Conservation (phyloP, 2,329 filamentous ascomycete genomes). For the Trichoderma semiorbis region DNA sequence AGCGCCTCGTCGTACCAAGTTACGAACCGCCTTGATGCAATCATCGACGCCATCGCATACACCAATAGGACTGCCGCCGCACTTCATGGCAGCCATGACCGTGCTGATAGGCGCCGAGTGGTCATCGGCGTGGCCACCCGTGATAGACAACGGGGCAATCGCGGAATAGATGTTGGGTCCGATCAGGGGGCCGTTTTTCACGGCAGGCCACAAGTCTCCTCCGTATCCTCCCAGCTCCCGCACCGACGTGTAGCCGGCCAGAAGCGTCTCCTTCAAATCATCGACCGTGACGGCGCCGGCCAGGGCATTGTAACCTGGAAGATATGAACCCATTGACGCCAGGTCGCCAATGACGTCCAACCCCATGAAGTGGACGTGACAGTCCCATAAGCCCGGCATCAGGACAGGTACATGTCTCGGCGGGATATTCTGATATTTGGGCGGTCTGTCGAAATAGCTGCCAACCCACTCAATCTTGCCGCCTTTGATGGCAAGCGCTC, state of each 20-base stretch:
- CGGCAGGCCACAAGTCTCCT: conserved; percentile 40
- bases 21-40: conserved; percentile 37
- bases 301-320: conserved; percentile 19
- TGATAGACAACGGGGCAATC: conserved; percentile 42
- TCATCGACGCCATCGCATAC: conserved; percentile 39
- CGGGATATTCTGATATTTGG: conserved; percentile 26
- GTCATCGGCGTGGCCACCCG: conserved; percentile 46
- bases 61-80: conserved; percentile 34
- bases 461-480: conserved; percentile 40
- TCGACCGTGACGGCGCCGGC: conserved; percentile 20
- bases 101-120: conserved; percentile 35
- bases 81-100: conserved; percentile 29
- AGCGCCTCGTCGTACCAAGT: conserved; percentile 40
- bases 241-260: conserved; percentile 49
- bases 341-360: conserved; percentile 17
- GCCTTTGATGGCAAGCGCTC: conserved; percentile 35
- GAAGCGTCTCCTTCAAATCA: conserved; percentile 37
- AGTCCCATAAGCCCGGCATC: conserved; percentile 53
- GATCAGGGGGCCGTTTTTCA: conserved; percentile 42
- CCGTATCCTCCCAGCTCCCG: conserved; percentile 48
- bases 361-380: conserved; percentile 48
- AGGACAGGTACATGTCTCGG: conserved; percentile 40
- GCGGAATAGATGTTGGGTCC: conserved; percentile 49
- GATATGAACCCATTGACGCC: not conserved
- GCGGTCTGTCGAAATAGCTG: conserved; percentile 6